phyloP scores from a whole-genome alignment of 129 eudicot species.

The Artemisia tridentata region DNA sequence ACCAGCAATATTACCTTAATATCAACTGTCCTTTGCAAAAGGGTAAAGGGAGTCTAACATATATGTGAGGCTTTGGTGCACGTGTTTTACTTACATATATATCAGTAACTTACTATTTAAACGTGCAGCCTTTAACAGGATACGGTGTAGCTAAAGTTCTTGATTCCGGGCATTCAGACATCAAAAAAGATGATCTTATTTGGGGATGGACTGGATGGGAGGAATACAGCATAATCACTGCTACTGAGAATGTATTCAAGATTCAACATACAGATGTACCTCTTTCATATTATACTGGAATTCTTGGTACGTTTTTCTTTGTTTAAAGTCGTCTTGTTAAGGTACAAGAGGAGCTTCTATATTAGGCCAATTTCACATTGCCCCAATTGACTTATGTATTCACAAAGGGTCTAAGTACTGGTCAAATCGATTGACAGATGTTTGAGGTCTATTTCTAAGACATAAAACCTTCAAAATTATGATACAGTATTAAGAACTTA shows the following conservation, averaged over 20 bases:
- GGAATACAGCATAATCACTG: slow-evolving; percentile 57
- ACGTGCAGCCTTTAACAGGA: slow-evolving; percentile 53
- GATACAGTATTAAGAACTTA: neutral
- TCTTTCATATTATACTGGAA: slow-evolving; percentile 73
- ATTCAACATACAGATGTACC: slow-evolving; percentile 64
- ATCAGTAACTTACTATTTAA: neutral
- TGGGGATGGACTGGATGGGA: slow-evolving; percentile 82
- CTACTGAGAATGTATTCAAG: slow-evolving; percentile 35
- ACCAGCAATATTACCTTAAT: no score
- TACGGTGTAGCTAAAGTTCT: slow-evolving; percentile 60
- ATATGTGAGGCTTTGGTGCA: neutral
- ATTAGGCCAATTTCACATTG: no score
- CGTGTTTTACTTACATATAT: neutral
- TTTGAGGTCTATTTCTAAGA: neutral
- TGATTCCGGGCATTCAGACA: slow-evolving; percentile 55
- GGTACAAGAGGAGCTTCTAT: no score
- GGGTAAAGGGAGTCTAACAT: no score
- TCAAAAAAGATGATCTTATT: slow-evolving; percentile 57
- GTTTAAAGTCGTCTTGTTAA: neutral
- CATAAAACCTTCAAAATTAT: neutral
- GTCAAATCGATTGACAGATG: no score
- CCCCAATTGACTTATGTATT: neutral
- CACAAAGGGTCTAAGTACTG: no score
- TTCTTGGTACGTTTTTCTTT: slow-evolving; percentile 47
- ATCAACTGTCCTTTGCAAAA: no score